phyloP scores from a whole-genome alignment of 176 grass and related monocot species.

The Secale cereale region DNA sequence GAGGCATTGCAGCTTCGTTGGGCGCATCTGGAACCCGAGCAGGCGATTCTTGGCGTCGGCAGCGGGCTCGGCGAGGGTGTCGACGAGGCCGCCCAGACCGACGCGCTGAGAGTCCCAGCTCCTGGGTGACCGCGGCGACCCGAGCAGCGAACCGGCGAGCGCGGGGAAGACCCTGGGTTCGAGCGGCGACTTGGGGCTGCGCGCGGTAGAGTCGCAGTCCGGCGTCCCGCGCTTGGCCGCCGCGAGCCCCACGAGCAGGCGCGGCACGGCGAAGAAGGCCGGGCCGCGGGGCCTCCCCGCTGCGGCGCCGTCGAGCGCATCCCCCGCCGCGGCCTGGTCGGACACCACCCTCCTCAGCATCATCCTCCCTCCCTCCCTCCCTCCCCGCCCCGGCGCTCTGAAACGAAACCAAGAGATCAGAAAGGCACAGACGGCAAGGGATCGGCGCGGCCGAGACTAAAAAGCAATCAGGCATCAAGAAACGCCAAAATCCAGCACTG shows the following conservation, averaged over 20 bases:
- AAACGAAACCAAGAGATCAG: conserved; percentile 13
- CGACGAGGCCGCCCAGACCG: conserved; percentile 70
- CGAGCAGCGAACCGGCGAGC: conserved; percentile 34
- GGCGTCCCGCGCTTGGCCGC: conserved; percentile 29
- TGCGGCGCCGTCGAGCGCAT: conserved; percentile 21
- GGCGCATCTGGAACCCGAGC: conserved; percentile 27
- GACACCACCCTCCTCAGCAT: conserved; percentile 49
- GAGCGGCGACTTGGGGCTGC: conserved; percentile 90
- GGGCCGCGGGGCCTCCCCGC: conserved; percentile 27
- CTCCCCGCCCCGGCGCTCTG: background rate
- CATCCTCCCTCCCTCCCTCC: background rate
- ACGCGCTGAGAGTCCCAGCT: conserved; percentile 68
- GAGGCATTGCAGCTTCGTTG: conserved; percentile 14
- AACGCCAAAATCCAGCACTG: conserved; percentile 2
- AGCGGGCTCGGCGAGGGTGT: conserved; percentile 33
- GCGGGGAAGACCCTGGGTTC: conserved; percentile 55
- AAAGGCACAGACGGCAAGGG: background rate
- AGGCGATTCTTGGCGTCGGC: conserved; percentile 29
- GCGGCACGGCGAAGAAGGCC: conserved; percentile 51
- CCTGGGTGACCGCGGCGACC: conserved; percentile 49
- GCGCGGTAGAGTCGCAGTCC: conserved; percentile 53
- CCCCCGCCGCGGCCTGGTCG: conserved; percentile 28
- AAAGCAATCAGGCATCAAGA: background rate
- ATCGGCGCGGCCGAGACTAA: background rate
- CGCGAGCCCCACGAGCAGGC: conserved; percentile 59